Base-by-base conservation (phyloP, 768 basidiomycete genomes). In the Mycena alexandri region DNA sequence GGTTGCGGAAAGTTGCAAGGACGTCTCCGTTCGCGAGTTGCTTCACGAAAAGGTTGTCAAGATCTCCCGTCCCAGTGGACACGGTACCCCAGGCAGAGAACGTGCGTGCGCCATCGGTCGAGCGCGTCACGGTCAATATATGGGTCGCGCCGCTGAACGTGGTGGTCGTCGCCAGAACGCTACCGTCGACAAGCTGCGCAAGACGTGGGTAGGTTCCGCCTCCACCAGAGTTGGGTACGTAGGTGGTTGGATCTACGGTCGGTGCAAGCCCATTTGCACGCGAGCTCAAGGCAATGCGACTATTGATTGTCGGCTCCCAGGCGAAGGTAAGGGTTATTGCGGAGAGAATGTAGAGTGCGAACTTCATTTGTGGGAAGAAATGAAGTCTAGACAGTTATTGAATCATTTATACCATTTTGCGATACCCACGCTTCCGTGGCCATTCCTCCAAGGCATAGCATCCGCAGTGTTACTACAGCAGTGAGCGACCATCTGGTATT, bases 141-240 rank as follows among this genome's bases (percentile, higher is more conserved):
- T 63, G 56, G 24, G 56, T 61, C 10, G 41, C 41, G 11, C 62
- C 69, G 22, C 33, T 57, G 53, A 48, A 41, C 19, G 61, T 17
- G 19, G 69, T 72, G 41, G 47, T 51, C 3, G 34, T 19, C 17
- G 25, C 71, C 13, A 72, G 71, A 33, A 63, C 36, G 29, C 66
- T 67, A 33, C 69, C 69, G 22, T 72, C 69, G 11, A 63, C 60
- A 21, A 72, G 62, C 16, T 57, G 56, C 44, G 71, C 46, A 1
- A 68, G 47, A 19, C 71, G 71, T 34, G 71, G 71, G 50, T 72
- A 72, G 1, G 71, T 64, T 6, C 69, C 69, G 34, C 61, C 52
- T 43, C 65, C 50, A 10, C 33, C 34, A 24, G 63, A 22, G 12
- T 51, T 33, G 48, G 43, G 10, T 21, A 61, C 19, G 17, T 46